Conservation (phyloP, 2,329 filamentous ascomycete species). For the Aspergillus eucalypticola region DNA sequence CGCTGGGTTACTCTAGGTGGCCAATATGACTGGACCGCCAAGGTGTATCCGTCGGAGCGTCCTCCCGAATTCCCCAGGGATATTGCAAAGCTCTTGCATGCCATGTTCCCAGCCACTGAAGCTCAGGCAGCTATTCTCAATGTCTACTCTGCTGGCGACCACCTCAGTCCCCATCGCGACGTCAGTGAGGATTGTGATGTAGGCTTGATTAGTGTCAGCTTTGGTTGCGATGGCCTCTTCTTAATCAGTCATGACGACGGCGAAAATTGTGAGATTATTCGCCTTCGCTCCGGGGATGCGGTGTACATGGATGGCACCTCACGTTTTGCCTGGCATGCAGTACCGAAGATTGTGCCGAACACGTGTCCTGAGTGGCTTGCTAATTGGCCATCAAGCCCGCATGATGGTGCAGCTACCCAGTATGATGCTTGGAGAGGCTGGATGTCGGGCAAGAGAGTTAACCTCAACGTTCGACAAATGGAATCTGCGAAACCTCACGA, state of each 20-base stretch:
- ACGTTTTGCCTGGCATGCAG: constrained; percentile 91
- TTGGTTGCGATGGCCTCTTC: constrained; percentile 90
- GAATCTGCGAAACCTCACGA: neutral
- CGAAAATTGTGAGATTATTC: constrained; percentile 51
- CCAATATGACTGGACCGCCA: constrained; percentile 94
- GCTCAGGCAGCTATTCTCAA: constrained; percentile 93
- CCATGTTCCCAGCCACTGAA: constrained; percentile 72
- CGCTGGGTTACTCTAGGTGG: constrained; percentile 94
- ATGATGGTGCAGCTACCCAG: constrained; percentile 42
- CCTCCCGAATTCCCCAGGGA: constrained; percentile 75
- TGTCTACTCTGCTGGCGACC: constrained; percentile 86
- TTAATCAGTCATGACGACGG: constrained; percentile 69
- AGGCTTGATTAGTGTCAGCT: constrained; percentile 79
- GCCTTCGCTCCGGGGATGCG: constrained; percentile 80
- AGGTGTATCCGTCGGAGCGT: constrained; percentile 69
- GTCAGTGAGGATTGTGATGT: constrained; percentile 81
- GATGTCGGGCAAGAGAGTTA: constrained; percentile 86
- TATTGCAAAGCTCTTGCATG: constrained; percentile 65
- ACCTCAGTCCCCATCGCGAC: constrained; percentile 88
- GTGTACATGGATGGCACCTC: constrained; percentile 84
- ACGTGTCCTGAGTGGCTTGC: constrained; percentile 76
- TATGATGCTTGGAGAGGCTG: constrained; percentile 77
- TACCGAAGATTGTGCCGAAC: constrained; percentile 77
- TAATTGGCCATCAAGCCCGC: constrained; percentile 66
- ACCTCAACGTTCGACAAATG: constrained; percentile 93